A percentile compares a stretch with the other conserved stretches of the same genome.
Conservation (phyloP, 2,329 filamentous ascomycete species). For the Fusarium sp. region DNA sequence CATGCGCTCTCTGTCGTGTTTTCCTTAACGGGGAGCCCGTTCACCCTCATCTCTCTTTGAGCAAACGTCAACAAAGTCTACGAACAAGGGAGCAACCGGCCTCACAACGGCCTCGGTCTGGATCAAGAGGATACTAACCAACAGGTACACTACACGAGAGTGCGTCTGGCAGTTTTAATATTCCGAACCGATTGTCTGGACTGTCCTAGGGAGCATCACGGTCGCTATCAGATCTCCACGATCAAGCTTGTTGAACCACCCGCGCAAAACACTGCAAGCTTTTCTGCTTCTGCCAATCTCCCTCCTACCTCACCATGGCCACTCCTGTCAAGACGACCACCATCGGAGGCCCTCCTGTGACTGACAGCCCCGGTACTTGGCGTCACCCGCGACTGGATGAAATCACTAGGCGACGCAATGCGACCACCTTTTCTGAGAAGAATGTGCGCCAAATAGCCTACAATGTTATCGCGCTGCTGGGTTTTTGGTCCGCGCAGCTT, state of each 20-base stretch:
- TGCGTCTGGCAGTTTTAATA: not conserved
- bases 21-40: conserved; percentile 34
- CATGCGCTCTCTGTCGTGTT: conserved; percentile 34
- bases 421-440: conserved; percentile 80
- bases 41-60: conserved; percentile 30
- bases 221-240: conserved; percentile 12
- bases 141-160: conserved; percentile 15
- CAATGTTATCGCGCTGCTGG: conserved; percentile 68
- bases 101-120: conserved; percentile 50
- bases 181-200: not conserved
- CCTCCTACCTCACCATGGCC: conserved; percentile 43
- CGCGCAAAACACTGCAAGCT: conserved; percentile 2
- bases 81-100: conserved; percentile 46
- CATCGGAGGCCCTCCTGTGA: conserved; percentile 55
- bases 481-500: conserved; percentile 53
- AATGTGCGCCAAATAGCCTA: conserved; percentile 78
- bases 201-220: not conserved
- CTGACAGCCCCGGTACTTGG: conserved; percentile 83
- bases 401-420: conserved; percentile 84
- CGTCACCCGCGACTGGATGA: conserved; percentile 89
- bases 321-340: conserved; percentile 53
- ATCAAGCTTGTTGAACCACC: conserved; percentile 8
- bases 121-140: conserved; percentile 48
- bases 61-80: conserved; percentile 51
- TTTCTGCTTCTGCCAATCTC: not conserved